These are phyloP conservation scores for Ophioceras dolichostomum DNA, from an alignment of 2,329 filamentous ascomycete species.

Conservation along the genomic window DNA sequence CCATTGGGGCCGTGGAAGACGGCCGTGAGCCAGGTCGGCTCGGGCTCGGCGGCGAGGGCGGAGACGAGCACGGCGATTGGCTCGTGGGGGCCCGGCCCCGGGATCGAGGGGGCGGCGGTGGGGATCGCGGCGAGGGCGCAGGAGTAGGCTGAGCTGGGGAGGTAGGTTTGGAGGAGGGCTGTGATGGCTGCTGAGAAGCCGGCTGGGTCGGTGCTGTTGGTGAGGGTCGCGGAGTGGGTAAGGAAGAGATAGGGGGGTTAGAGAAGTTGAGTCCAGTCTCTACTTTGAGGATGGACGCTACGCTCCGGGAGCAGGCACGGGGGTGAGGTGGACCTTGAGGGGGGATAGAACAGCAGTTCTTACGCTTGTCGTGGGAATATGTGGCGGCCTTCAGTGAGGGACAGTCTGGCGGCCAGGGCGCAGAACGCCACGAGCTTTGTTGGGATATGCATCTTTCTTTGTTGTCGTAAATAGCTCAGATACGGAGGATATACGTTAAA, in stretches of 20 bases:
- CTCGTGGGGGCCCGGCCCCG: conserved; percentile 10
- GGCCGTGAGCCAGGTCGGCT: conserved; percentile 9
- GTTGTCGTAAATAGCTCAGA: no score
- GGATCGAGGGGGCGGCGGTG: conserved; percentile 8
- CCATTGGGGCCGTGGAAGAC: conserved; percentile 7
- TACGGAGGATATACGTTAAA: no score
- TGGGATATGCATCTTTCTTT: background rate
- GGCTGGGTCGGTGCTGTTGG: background rate
- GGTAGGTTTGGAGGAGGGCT: conserved; percentile 16
- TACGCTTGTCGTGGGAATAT: conserved; percentile 2
- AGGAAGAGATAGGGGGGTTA: background rate
- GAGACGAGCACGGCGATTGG: conserved; percentile 14
- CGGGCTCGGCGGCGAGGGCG: conserved; percentile 12
- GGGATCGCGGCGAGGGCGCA: conserved; percentile 12
- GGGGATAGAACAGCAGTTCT: no score
- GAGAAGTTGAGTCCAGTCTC: no score
- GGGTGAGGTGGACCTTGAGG: no score
- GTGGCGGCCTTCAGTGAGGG: background rate
- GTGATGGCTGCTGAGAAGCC: conserved; percentile 12
- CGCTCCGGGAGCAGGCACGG: no score
- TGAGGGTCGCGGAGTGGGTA: background rate
- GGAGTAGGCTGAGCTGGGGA: conserved; percentile 13
- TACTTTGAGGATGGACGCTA: no score
- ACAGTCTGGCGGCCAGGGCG: background rate
- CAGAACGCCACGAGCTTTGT: background rate